phyloP scores from a whole-genome alignment of 2,329 filamentous ascomycete species.

The Aureobasidium sp. region DNA sequence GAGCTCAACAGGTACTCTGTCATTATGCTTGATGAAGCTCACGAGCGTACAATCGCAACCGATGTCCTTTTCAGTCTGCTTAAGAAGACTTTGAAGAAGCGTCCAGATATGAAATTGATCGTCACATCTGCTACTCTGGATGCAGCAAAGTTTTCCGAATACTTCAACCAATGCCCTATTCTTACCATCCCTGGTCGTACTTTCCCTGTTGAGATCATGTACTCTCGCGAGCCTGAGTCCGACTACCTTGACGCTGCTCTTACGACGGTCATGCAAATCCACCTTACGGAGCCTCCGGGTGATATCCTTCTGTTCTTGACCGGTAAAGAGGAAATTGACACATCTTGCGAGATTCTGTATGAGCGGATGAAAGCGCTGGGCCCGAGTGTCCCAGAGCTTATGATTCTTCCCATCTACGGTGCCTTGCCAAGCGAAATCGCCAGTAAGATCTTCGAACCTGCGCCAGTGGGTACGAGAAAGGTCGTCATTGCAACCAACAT shows the following conservation, averaged over 20 bases:
- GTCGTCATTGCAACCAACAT: conserved; percentile 99
- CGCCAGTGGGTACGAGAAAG: conserved; percentile 86
- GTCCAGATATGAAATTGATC: conserved; percentile 93
- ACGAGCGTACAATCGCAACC: conserved; percentile 96
- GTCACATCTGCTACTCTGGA: conserved; percentile 97
- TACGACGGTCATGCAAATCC: conserved; percentile 99
- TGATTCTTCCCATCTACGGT: conserved; percentile 97
- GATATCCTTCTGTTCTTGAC: conserved; percentile 98
- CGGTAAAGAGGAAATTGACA: conserved; percentile 98
- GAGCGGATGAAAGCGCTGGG: conserved; percentile 98
- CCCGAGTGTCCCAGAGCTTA: conserved; percentile 87
- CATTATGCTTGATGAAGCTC: conserved; percentile 98
- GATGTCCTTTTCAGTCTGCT: conserved; percentile 95
- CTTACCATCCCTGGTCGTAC: conserved; percentile 97
- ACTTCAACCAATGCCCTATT: conserved; percentile 97
- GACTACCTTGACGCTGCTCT: conserved; percentile 96
- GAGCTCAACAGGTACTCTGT: conserved; percentile 92
- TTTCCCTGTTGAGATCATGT: conserved; percentile 96
- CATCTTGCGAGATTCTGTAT: conserved; percentile 89
- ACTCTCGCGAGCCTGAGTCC: conserved; percentile 93
- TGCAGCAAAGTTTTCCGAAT: conserved; percentile 96
- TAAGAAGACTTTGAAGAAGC: conserved; percentile 90
- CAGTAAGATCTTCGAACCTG: conserved; percentile 93
- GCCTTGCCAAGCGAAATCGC: conserved; percentile 95
- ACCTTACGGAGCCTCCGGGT: conserved; percentile 89